Percentiles rank a stretch among this genome's conserved stretches.
These are phyloP conservation scores for Backusella psychrophila DNA, from an alignment of 192 early-diverging fungal species.

Conservation along the genomic window DNA sequence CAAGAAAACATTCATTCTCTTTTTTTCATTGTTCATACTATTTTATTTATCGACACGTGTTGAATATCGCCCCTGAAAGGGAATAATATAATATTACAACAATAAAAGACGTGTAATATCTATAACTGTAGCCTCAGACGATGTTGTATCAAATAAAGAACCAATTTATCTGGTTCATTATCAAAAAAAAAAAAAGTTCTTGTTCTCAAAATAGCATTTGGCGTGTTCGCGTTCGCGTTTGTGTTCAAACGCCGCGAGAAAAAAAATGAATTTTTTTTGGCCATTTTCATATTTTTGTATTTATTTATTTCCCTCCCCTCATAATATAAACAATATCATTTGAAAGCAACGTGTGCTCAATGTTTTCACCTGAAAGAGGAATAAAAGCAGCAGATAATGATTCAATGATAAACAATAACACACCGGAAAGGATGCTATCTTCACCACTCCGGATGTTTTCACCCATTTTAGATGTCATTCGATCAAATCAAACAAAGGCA, in stretches of 20 bases:
- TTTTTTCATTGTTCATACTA: background rate
- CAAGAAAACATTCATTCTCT: background rate
- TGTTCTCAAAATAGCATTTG: background rate
- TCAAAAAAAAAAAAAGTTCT: background rate
- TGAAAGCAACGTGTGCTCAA: background rate
- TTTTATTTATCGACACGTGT: too few species aligned
- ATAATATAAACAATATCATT: background rate
- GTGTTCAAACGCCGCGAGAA: background rate
- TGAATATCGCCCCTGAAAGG: too few species aligned
- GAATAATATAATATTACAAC: too few species aligned
- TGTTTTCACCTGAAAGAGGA: background rate
- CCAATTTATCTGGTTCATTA: too few species aligned
- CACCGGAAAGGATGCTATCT: background rate
- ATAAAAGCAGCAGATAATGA: background rate
- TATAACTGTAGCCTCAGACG: too few species aligned
- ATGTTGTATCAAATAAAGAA: too few species aligned
- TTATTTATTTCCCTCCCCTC: background rate
- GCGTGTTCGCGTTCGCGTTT: background rate
- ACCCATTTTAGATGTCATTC: background rate
- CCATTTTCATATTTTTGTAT: background rate
- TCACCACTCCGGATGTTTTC: background rate
- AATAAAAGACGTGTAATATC: too few species aligned
- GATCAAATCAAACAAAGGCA: constrained; percentile 1
- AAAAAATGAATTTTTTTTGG: background rate
- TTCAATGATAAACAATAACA: background rate